Evolutionary conservation across 2,329 filamentous ascomycete genomes (phyloP), one percentile per base, ranked within the genome.

Genomic region (Rhynchosporium graminicola): DNA sequence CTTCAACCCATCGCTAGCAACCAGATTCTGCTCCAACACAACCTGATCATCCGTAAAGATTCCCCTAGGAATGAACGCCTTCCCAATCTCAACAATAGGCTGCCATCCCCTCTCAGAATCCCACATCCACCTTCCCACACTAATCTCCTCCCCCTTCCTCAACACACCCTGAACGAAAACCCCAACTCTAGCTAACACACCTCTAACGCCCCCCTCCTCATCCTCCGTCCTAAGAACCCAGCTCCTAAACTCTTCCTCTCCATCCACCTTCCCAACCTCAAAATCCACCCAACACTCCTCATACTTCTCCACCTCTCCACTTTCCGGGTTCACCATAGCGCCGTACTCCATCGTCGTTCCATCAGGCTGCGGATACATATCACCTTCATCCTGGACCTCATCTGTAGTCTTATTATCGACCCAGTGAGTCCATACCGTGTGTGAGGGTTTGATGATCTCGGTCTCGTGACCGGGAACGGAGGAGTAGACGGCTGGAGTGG

Each of bases 231-330:
- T 68, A 47, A 68, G 28, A n/a, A 69, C 68, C 69, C 68, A 70
- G 42, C 65, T 66, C 57, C 40, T 58, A 10, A 38, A 55, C 46
- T 61, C n/a, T 15, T 43, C 61, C 13, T 66, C 63, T 12, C 36
- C 51, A 50, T 64, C 28, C 4, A 59, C 63, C 9, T 64, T 59
- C 12, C 29, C 46, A 42, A 60, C 26, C 20, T 68, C 65, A 6
- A 72, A 38, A 67, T 75, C 74, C 45, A 69, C 64, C 74, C 74
- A 76, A 15, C 71, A 66, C 61, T 76, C 74, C 60, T 75, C 67
- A 61, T 75, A 76, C 3, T 66, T 65, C 29, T 68, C 69, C 28
- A 71, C 63, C 3, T 63, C 50, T 2, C 74, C 73, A 0, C 65
- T 75, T 7, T 59, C 64, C 0, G 71, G 69, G 63, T 75, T 67